These are phyloP conservation scores for Haplographium delicatum DNA, from an alignment of 495 filamentous ascomycete genomes.

Conservation along the genomic window DNA sequence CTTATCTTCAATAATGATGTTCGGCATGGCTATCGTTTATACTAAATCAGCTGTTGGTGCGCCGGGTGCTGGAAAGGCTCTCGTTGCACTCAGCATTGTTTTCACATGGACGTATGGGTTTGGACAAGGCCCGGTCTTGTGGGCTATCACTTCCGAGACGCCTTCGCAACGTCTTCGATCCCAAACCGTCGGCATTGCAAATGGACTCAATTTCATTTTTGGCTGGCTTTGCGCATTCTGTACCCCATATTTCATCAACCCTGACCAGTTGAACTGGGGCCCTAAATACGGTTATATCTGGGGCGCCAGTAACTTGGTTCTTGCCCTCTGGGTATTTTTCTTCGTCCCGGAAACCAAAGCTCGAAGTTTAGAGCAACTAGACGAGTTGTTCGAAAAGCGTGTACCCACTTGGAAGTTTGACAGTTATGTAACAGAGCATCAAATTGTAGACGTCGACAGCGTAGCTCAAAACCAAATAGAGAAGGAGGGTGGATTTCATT, in stretches of 20 bases:
- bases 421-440: conserved; percentile 8
- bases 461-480: background rate
- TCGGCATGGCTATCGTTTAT: conserved; percentile 1
- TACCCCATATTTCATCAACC: conserved; percentile 47
- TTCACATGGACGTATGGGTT: conserved; percentile 7
- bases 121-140: conserved; percentile 5
- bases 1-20: conserved; percentile 3
- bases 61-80: background rate
- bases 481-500: no score
- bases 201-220: conserved; percentile 40
- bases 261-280: conserved; percentile 42
- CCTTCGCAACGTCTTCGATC: conserved; percentile 44
- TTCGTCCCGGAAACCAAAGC: conserved; percentile 45
- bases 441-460: background rate
- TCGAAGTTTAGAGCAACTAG: conserved; percentile 53
- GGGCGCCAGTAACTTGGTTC: conserved; percentile 43
- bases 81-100: conserved; percentile 4
- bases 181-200: conserved; percentile 45
- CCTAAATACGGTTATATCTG: conserved; percentile 50
- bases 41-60: background rate
- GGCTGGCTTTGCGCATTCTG: conserved; percentile 40
- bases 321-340: conserved; percentile 45
- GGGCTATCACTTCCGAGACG: conserved; percentile 33
- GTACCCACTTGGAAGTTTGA: conserved; percentile 34
- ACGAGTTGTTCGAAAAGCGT: conserved; percentile 45